Conservation (phyloP, 106 monocot genomes). For the Vanilla planifolia region DNA sequence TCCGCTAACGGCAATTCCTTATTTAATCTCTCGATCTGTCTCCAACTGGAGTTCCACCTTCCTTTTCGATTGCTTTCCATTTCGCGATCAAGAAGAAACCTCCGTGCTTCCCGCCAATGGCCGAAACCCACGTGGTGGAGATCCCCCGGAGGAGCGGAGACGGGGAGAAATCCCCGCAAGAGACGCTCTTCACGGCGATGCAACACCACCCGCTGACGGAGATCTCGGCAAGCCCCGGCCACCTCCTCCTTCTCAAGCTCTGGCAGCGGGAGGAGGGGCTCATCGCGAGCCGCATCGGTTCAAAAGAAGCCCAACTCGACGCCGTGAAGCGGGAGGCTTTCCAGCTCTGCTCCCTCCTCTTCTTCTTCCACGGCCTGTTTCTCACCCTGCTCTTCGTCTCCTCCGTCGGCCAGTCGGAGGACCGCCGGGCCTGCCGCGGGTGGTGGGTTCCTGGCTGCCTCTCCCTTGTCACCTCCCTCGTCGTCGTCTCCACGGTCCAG, state of each 20-base stretch:
- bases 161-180: neutral
- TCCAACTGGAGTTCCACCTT: neutral
- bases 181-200: neutral
- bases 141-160: constrained; percentile 6
- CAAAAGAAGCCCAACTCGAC: constrained; percentile 47
- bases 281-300: constrained; percentile 22
- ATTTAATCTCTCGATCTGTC: no score
- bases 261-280: constrained; percentile 71
- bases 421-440: constrained; percentile 10
- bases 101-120: constrained; percentile 11
- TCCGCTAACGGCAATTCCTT: no score
- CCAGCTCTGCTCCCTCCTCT: constrained; percentile 70
- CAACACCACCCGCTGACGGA: constrained; percentile 65
- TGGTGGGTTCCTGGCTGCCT: constrained; percentile 69
- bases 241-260: constrained; percentile 85
- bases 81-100: neutral
- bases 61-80: neutral
- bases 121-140: constrained; percentile 28
- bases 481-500: constrained; percentile 48
- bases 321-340: constrained; percentile 58
- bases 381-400: constrained; percentile 64
- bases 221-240: constrained; percentile 78
- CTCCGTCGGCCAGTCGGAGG: constrained; percentile 8
- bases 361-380: constrained; percentile 75
- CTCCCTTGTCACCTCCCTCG: constrained; percentile 62